A percentile compares a stretch with the other conserved stretches of the same genome.
These are phyloP conservation scores for Neoascochyta sp. DNA, from an alignment of 2,329 filamentous ascomycete genomes.

Conservation along the genomic window DNA sequence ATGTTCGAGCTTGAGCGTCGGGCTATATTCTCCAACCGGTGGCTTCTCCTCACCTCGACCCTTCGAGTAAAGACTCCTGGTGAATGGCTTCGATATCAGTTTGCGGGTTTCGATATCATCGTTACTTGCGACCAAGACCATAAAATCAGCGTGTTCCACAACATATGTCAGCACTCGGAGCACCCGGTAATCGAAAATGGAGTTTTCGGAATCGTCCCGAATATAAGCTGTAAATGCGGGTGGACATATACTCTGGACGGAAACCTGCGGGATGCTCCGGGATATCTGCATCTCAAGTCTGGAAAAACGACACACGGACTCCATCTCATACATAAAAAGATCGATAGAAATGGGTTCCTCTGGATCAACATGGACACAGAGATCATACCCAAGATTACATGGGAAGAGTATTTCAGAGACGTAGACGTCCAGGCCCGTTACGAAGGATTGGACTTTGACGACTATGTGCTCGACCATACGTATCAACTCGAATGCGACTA, in stretches of 20 bases:
- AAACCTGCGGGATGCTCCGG: conserved; percentile 38
- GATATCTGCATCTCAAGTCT: conserved; percentile 30
- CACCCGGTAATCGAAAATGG: conserved; percentile 25
- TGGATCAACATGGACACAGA: conserved; percentile 20
- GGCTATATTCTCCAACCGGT: conserved; percentile 43
- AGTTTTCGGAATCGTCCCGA: no score
- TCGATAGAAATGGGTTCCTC: conserved; percentile 19
- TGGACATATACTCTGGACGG: conserved; percentile 41
- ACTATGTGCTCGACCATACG: conserved; percentile 22
- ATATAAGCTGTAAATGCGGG: conserved; percentile 39
- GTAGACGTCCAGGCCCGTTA: conserved; percentile 23
- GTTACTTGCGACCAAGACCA: conserved; percentile 2
- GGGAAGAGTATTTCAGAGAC: conserved; percentile 13
- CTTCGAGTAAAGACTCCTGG: conserved; percentile 18
- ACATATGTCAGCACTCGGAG: conserved; percentile 39
- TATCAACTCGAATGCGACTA: conserved; percentile 22
- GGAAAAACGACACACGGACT: conserved; percentile 33
- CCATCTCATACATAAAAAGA: conserved; percentile 19
- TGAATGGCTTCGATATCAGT: conserved; percentile 19
- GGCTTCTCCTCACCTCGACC: conserved; percentile 38
- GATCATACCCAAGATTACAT: conserved; percentile 1
- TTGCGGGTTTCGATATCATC: conserved; percentile 31
- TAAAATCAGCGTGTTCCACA: conserved; percentile 32
- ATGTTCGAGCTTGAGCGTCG: conserved; percentile 48
- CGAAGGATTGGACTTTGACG: conserved; percentile 14